Conservation (phyloP, 2,329 filamentous ascomycete genomes). For the Diaporthe vaccinii region DNA sequence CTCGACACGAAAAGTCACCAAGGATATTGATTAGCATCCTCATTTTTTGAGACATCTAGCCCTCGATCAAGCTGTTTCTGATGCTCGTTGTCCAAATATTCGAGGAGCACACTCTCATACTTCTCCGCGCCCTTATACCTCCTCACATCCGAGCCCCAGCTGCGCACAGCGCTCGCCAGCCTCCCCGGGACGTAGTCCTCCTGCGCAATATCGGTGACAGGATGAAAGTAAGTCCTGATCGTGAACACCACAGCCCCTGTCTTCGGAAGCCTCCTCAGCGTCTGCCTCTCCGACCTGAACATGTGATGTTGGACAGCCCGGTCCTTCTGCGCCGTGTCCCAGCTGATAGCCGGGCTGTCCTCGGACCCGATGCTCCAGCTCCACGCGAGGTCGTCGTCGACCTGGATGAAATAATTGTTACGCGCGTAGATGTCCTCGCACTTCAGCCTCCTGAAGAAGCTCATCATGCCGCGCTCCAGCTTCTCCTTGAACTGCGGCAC, state of each 20-base stretch:
- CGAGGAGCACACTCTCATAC: slow-evolving; percentile 80
- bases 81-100: slow-evolving; percentile 82
- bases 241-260: slow-evolving; percentile 77
- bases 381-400: slow-evolving; percentile 84
- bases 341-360: slow-evolving; percentile 74
- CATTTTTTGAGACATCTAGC: slow-evolving; percentile 72
- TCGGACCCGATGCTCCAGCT: slow-evolving; percentile 81
- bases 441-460: slow-evolving; percentile 81
- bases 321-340: slow-evolving; percentile 83
- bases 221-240: slow-evolving; percentile 84
- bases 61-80: slow-evolving; percentile 78
- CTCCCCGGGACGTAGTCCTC: slow-evolving; percentile 84
- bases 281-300: slow-evolving; percentile 84
- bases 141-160: slow-evolving; percentile 84
- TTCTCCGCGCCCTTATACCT: slow-evolving; percentile 83
- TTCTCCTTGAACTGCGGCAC: slow-evolving; percentile 81
- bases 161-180: slow-evolving; percentile 82
- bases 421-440: slow-evolving; percentile 74
- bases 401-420: slow-evolving; percentile 92
- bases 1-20: slow-evolving; percentile 52
- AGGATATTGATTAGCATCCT: slow-evolving; percentile 73
- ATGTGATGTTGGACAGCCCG: slow-evolving; percentile 79
- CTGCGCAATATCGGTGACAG: slow-evolving; percentile 74
- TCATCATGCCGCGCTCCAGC: slow-evolving; percentile 83
- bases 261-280: slow-evolving; percentile 72